Percentiles rank a stretch among this genome's conserved stretches.
phyloP scores from a whole-genome alignment of 2,329 filamentous ascomycete genomes.

The Cylindrodendrum hubeiense region DNA sequence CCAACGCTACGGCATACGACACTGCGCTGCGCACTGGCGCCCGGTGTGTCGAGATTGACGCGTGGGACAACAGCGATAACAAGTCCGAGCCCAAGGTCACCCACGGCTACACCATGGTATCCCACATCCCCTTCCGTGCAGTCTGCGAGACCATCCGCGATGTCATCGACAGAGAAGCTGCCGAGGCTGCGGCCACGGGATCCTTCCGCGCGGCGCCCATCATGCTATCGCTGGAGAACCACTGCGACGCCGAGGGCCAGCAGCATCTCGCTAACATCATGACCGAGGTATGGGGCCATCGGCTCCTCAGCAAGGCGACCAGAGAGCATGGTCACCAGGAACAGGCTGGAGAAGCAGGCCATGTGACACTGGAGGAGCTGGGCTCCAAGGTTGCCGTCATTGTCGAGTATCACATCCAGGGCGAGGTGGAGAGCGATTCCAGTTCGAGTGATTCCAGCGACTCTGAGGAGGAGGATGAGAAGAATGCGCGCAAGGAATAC shows the following conservation, averaged over 20 bases:
- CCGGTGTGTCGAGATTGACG: conserved; percentile 80
- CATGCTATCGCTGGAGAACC: conserved; percentile 76
- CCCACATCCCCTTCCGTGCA: conserved; percentile 72
- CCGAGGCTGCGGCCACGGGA: conserved; percentile 50
- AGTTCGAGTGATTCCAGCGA: conserved; percentile 47
- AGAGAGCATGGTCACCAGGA: conserved; percentile 67
- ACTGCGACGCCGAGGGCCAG: conserved; percentile 72
- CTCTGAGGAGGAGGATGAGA: conserved; percentile 59
- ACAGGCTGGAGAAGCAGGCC: conserved; percentile 62
- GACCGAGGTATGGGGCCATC: conserved; percentile 71
- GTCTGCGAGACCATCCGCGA: conserved; percentile 76
- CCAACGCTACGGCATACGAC: conserved; percentile 73
- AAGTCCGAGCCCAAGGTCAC: conserved; percentile 76
- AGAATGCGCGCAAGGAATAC: conserved; percentile 64
- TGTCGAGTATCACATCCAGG: conserved; percentile 73
- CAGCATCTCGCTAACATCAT: conserved; percentile 73
- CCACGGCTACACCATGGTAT: conserved; percentile 77
- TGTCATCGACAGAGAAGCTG: conserved; percentile 69
- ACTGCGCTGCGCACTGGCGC: conserved; percentile 72
- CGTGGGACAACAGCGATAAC: conserved; percentile 75
- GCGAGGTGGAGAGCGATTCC: conserved; percentile 58
- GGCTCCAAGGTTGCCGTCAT: conserved; percentile 75
- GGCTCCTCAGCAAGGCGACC: conserved; percentile 69
- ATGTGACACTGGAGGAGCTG: conserved; percentile 70
- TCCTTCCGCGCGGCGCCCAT: conserved; percentile 66